Evolutionary conservation across 2,329 filamentous ascomycete species (phyloP).

Genomic region (Cladophialophora exuberans): DNA sequence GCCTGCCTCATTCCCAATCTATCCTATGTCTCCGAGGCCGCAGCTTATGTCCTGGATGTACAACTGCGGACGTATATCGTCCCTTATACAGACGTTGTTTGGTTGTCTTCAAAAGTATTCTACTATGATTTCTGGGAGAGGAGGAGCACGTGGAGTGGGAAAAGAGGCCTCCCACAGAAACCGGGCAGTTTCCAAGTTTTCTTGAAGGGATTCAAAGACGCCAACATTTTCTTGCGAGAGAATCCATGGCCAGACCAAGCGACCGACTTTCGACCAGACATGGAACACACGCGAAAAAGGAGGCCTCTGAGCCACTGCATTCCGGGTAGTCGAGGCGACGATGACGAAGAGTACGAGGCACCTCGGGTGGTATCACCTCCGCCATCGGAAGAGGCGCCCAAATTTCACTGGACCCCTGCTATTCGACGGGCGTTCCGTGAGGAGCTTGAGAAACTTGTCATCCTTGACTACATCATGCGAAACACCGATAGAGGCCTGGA

Average conservation of each 20-base stretch:
- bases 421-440: constrained; percentile 92
- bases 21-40: constrained; percentile 96
- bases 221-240: constrained; percentile 91
- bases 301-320: constrained; percentile 83
- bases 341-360: constrained; percentile 63
- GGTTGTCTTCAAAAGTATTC: constrained; percentile 93
- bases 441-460: constrained; percentile 94
- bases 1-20: constrained; percentile 96
- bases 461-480: constrained; percentile 98
- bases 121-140: constrained; percentile 98
- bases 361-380: constrained; percentile 45
- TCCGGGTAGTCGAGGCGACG: constrained; percentile 62
- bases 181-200: constrained; percentile 97
- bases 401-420: constrained; percentile 82
- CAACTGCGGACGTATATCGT: constrained; percentile 90
- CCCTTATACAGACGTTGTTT: constrained; percentile 94
- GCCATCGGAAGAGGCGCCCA: constrained; percentile 47
- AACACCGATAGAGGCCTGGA: constrained; percentile 96
- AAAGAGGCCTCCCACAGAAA: constrained; percentile 84
- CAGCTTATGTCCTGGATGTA: constrained; percentile 90
- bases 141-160: constrained; percentile 82
- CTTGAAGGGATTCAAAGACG: constrained; percentile 94
- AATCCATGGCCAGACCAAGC: constrained; percentile 95
- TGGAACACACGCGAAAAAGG: constrained; percentile 69
- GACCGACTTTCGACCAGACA: constrained; percentile 67